Conservation (phyloP, 805 yeast species). For the Sugiyamaella boreocaroliniensis region DNA sequence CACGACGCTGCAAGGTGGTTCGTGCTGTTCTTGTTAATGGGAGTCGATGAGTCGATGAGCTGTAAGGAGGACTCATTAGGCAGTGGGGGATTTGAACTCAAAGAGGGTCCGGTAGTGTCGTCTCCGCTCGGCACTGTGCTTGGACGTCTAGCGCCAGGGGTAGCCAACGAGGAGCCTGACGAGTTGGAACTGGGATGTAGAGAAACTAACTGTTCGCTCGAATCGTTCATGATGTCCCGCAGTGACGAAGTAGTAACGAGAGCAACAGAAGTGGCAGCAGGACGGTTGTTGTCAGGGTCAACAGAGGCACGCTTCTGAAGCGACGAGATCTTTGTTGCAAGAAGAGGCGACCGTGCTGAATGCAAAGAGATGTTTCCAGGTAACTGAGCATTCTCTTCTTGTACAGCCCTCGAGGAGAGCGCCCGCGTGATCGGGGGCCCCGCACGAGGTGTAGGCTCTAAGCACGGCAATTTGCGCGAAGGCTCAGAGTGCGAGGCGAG, state of each 20-base stretch:
- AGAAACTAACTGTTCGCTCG: neutral
- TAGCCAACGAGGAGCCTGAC: no score
- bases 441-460: no score
- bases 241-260: neutral
- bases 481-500: neutral
- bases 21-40: no score
- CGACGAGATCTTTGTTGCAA: neutral
- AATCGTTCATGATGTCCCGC: neutral
- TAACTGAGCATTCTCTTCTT: neutral
- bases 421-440: no score
- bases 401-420: neutral
- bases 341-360: neutral
- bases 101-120: no score
- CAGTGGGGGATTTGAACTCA: no score
- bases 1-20: no score
- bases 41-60: no score
- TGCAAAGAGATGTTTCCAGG: neutral
- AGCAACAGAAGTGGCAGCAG: neutral
- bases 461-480: no score
- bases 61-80: no score
- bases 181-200: neutral
- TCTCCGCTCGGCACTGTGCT: no score
- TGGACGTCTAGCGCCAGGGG: no score
- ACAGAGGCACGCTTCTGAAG: neutral
- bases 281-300: neutral